These are phyloP conservation scores for Rosa persica DNA, from an alignment of 306 rosid species.

Conservation along the genomic window DNA sequence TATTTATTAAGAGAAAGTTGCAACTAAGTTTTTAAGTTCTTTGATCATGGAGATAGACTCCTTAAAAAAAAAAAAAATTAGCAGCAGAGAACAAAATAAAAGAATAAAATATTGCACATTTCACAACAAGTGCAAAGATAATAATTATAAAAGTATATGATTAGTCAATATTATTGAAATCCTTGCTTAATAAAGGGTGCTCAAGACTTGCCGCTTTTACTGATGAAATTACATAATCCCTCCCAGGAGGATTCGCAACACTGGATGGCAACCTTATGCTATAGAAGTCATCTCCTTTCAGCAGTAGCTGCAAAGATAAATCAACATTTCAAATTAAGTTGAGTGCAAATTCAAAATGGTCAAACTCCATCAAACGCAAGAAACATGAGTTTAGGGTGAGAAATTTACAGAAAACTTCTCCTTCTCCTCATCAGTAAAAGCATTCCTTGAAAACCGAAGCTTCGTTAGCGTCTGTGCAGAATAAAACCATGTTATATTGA, in stretches of 20 bases:
- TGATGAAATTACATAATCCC: constrained; percentile 67
- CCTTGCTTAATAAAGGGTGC: neutral
- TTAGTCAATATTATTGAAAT: neutral
- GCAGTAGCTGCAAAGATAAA: constrained; percentile 48
- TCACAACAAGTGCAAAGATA: neutral
- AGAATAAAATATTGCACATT: too few relatives aligned
- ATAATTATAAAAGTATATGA: neutral
- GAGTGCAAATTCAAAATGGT: neutral
- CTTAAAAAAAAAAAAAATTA: neutral
- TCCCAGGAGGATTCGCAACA: constrained; percentile 67
- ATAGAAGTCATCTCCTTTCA: constrained; percentile 81
- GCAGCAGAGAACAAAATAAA: neutral
- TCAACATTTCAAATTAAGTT: constrained; percentile 15
- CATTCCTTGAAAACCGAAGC: constrained; percentile 79
- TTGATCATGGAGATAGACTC: neutral
- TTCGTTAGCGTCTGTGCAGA: constrained; percentile 80
- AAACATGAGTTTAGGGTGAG: neutral
- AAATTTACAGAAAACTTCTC: constrained; percentile 55
- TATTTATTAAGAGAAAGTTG: neutral
- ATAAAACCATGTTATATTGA: constrained; percentile 23
- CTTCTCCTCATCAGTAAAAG: constrained; percentile 59
- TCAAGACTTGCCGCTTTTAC: constrained; percentile 73
- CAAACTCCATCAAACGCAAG: constrained; percentile 5
- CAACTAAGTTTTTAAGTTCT: neutral
- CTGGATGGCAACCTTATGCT: constrained; percentile 82